Conservation (phyloP, 2,329 filamentous ascomycete genomes). For the Tolypocladium pustulatum region DNA sequence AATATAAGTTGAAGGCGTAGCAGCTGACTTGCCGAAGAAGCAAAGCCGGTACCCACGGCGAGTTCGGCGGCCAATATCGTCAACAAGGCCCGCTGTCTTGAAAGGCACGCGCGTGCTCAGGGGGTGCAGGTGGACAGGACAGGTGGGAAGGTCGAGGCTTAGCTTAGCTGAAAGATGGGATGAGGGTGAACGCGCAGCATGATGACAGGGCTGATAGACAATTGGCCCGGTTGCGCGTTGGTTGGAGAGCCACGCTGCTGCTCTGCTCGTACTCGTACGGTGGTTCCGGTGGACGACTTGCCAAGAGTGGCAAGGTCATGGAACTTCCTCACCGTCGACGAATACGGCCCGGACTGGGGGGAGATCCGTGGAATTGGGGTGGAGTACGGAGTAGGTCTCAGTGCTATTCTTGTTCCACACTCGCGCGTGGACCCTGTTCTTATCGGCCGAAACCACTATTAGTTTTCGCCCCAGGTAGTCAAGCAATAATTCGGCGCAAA, state of each 20-base stretch:
- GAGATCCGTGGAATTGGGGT: background rate
- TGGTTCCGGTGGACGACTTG: background rate
- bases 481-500: background rate
- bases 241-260: background rate
- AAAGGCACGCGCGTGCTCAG: background rate
- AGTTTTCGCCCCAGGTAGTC: background rate
- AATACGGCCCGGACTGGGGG: background rate
- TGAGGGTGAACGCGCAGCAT: background rate
- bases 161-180: background rate
- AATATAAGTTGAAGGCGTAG: background rate
- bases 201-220: background rate
- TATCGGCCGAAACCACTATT: background rate
- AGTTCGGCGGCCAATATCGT: background rate
- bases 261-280: background rate
- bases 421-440: background rate
- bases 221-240: background rate
- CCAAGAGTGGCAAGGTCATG: background rate
- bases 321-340: background rate
- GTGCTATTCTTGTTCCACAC: background rate
- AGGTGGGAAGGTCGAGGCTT: background rate
- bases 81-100: background rate
- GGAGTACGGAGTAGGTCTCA: background rate
- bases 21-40: background rate
- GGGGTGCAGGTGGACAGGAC: background rate
- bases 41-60: background rate